A percentile compares a stretch with the other conserved stretches of the same genome.
Evolutionary conservation across 371 early-diverging fungal genomes (phyloP).

Genomic region (Aphelidium insulamus): DNA sequence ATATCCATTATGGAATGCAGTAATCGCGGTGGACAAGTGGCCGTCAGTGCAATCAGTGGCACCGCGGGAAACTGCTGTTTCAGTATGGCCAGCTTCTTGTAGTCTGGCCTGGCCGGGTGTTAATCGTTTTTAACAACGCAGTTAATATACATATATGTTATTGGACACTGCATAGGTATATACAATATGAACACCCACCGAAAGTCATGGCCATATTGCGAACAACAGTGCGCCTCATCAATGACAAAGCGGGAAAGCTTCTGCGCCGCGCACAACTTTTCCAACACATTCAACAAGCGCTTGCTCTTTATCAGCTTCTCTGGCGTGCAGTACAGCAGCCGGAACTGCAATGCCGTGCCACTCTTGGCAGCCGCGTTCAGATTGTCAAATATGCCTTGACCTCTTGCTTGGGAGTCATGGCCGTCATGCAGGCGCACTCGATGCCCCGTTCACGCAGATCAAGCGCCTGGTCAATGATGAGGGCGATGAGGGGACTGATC

Average conservation of each 20-base stretch:
- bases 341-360: constrained; percentile 8
- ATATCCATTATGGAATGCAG: constrained; percentile 36
- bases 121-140: constrained; percentile 15
- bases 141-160: not conserved
- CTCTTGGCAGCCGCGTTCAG: constrained; percentile 10
- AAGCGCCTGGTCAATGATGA: constrained; percentile 65
- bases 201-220: constrained; percentile 77
- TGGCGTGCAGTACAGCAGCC: constrained; percentile 71
- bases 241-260: constrained; percentile 46
- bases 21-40: constrained; percentile 54
- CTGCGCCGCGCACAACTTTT: constrained; percentile 30
- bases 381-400: constrained; percentile 18
- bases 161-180: not conserved
- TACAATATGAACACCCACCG: constrained; percentile 14
- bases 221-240: constrained; percentile 66
- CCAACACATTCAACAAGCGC: constrained; percentile 35
- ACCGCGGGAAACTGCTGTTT: constrained; percentile 37
- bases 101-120: constrained; percentile 19
- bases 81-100: constrained; percentile 23
- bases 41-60: constrained; percentile 72
- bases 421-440: constrained; percentile 37
- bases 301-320: constrained; percentile 59
- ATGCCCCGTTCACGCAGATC: constrained; percentile 42
- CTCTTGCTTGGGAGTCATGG: constrained; percentile 25
- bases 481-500: constrained; percentile 54